A percentile compares a stretch with the other conserved stretches of the same genome.
Evolutionary conservation across 805 yeast species (phyloP).

Genomic region (Kluyveromyces lactis): DNA sequence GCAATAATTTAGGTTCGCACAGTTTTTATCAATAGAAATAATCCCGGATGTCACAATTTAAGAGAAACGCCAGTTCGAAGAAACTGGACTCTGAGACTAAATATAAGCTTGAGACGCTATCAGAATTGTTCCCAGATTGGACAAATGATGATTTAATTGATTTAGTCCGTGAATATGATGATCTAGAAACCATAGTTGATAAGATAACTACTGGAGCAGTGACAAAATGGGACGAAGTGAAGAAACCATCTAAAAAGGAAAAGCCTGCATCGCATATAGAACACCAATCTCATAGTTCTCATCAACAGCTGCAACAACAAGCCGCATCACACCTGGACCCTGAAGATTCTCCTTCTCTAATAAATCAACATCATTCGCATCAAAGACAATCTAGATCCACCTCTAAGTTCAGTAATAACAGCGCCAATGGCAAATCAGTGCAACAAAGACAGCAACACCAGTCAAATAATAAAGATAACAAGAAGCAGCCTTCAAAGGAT

Average conservation of each 20-base stretch:
- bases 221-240: conserved; percentile 89
- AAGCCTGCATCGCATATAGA: conserved; percentile 10
- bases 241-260: conserved; percentile 53
- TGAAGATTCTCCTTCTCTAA: conserved; percentile 1
- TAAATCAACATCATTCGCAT: conserved; percentile 1
- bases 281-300: conserved; percentile 16
- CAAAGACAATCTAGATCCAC: conserved; percentile 9
- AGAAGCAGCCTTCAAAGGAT: conserved; percentile 13
- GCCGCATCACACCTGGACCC: conserved; percentile 5
- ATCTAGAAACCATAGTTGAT: conserved; percentile 72
- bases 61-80: conserved; percentile 12
- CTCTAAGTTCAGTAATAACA: conserved; percentile 5
- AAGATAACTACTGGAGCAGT: conserved; percentile 87
- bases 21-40: no score
- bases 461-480: conserved; percentile 4
- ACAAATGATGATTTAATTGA: conserved; percentile 70
- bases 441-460: conserved; percentile 16
- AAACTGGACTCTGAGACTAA: conserved; percentile 25
- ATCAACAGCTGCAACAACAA: conserved; percentile 15
- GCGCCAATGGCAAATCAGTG: not conserved
- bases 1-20: no score
- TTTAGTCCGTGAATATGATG: conserved; percentile 68
- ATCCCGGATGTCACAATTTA: conserved; percentile 12
- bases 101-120: conserved; percentile 44
- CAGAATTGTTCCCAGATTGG: conserved; percentile 95